Percentiles rank a stretch among this genome's conserved stretches.
Evolutionary conservation across 2,329 filamentous ascomycete species (phyloP).

Genomic region (Leptographium procerum): DNA sequence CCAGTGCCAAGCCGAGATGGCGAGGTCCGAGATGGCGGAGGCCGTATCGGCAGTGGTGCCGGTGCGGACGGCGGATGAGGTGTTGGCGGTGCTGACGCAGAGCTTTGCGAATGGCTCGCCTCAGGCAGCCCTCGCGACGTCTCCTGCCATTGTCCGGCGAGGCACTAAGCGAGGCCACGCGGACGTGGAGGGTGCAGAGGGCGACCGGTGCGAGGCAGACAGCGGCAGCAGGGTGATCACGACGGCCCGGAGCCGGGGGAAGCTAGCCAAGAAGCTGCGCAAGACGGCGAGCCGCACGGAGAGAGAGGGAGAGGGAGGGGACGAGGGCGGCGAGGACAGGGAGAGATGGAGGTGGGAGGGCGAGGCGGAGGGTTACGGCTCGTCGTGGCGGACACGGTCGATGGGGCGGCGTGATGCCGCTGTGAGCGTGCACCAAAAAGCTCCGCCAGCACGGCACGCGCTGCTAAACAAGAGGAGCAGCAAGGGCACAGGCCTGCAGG

Average conservation of each 20-base stretch:
- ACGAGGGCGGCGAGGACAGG: no score
- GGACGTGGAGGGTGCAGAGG: neutral
- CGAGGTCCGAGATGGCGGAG: neutral
- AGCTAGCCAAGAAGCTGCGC: constrained; percentile 41
- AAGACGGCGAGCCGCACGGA: constrained; percentile 29
- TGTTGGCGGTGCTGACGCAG: neutral
- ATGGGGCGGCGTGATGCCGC: neutral
- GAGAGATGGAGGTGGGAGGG: neutral
- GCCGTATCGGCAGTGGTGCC: neutral
- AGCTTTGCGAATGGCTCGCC: neutral
- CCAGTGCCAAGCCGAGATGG: no score
- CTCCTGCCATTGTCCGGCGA: neutral
- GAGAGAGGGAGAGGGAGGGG: neutral
- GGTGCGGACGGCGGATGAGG: neutral
- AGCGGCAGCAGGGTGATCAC: constrained; percentile 1
- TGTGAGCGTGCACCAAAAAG: neutral
- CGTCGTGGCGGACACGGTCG: neutral
- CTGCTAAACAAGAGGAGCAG: neutral
- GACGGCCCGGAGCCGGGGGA: constrained; percentile 15
- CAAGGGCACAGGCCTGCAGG: neutral
- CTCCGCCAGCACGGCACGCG: neutral
- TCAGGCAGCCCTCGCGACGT: no score
- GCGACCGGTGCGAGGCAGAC: neutral
- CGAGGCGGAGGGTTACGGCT: neutral
- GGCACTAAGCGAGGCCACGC: constrained; percentile 36